Percentiles rank a stretch among this genome's conserved stretches.
These are phyloP conservation scores for Polychaeton citri DNA, from an alignment of 2,329 filamentous ascomycete species.

Conservation along the genomic window DNA sequence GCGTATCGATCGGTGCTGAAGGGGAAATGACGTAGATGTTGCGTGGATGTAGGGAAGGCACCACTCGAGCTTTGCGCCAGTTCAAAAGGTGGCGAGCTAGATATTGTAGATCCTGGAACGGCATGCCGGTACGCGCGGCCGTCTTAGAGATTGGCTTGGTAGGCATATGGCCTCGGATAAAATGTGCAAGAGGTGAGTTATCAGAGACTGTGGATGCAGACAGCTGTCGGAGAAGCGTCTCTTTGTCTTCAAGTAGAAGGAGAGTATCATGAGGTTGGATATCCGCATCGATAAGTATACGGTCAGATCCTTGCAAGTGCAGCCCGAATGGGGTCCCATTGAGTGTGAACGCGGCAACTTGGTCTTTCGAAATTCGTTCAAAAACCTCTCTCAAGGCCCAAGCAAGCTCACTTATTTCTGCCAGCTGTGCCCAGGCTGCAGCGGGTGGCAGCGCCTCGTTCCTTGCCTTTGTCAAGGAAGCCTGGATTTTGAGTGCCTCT, in stretches of 20 bases:
- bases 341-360: slow-evolving; percentile 37
- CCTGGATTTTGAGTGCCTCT: slow-evolving; percentile 71
- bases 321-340: slow-evolving; percentile 57
- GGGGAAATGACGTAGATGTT: slow-evolving; percentile 88
- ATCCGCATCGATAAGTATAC: not conserved
- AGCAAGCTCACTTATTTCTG: slow-evolving; percentile 18
- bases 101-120: slow-evolving; percentile 67
- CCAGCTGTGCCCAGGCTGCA: slow-evolving; percentile 11
- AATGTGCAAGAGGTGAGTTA: slow-evolving; percentile 63
- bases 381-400: slow-evolving; percentile 19
- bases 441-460: slow-evolving; percentile 17
- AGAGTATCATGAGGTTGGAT: slow-evolving; percentile 64
- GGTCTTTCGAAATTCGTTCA: slow-evolving; percentile 7
- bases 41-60: slow-evolving; percentile 76
- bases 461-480: slow-evolving; percentile 67
- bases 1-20: slow-evolving; percentile 63
- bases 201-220: slow-evolving; percentile 47
- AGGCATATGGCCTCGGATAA: slow-evolving; percentile 45
- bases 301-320: slow-evolving; percentile 43
- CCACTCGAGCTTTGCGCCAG: slow-evolving; percentile 84
- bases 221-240: slow-evolving; percentile 59
- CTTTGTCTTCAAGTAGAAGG: slow-evolving; percentile 70
- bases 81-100: slow-evolving; percentile 90
- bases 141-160: slow-evolving; percentile 60
- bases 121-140: slow-evolving; percentile 56